These are phyloP conservation scores for Aspergillus versicolor DNA, from an alignment of 2,329 filamentous ascomycete species.

Conservation along the genomic window DNA sequence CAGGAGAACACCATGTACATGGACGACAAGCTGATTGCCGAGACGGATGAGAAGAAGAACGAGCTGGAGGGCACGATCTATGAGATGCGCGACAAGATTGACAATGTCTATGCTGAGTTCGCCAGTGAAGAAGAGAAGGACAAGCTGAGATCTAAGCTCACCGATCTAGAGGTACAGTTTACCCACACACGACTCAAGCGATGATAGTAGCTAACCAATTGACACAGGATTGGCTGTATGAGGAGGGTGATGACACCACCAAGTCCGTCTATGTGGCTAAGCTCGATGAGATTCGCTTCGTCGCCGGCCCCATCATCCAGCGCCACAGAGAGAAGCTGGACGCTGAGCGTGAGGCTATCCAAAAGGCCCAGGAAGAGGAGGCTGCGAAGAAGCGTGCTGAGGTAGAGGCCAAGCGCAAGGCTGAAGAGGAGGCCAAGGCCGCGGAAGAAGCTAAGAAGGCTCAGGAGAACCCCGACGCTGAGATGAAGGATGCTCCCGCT, in stretches of 20 bases:
- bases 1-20: constrained; percentile 89
- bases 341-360: constrained; percentile 74
- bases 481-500: constrained; percentile 62
- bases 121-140: constrained; percentile 90
- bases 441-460: constrained; percentile 44
- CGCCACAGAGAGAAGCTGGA: constrained; percentile 95
- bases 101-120: constrained; percentile 86
- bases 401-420: constrained; percentile 73
- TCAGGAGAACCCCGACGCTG: constrained; percentile 42
- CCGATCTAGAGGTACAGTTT: constrained; percentile 74
- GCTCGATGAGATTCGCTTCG: constrained; percentile 89
- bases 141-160: constrained; percentile 79
- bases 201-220: constrained; percentile 18
- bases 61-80: constrained; percentile 98
- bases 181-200: neutral
- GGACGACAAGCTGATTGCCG: constrained; percentile 97
- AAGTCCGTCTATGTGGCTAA: constrained; percentile 94
- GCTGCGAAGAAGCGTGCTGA: constrained; percentile 62
- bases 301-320: constrained; percentile 88
- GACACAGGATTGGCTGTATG: constrained; percentile 90
- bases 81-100: constrained; percentile 91
- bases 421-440: constrained; percentile 65
- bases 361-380: constrained; percentile 64
- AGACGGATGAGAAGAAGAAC: constrained; percentile 99
- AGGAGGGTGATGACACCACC: constrained; percentile 90